Evolutionary conservation across 148 eudicot genomes (phyloP).

Genomic region (Heliosperma pusillum): DNA sequence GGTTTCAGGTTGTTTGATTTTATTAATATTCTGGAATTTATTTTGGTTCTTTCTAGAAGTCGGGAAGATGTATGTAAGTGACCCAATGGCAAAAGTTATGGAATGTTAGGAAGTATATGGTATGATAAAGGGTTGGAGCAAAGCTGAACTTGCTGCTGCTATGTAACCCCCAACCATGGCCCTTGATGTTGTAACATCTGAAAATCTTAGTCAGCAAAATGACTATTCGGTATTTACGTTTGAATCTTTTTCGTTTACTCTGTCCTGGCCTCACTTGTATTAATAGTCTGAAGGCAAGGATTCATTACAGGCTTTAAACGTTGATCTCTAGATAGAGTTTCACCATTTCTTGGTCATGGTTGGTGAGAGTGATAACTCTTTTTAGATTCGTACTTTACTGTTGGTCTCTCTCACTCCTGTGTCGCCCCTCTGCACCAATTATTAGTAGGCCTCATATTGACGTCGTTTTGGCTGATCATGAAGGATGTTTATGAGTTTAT

Average conservation of each 20-base stretch:
- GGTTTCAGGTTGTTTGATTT: conserved; percentile 90
- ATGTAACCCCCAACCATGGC: neutral
- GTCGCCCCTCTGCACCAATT: neutral
- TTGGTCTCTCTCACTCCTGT: neutral
- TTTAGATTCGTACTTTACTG: neutral
- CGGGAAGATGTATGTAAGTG: conserved; percentile 5
- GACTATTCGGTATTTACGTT: neutral
- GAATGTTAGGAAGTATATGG: neutral
- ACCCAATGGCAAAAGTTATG: neutral
- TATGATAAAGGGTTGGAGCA: neutral
- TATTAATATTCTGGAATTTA: conserved; percentile 17
- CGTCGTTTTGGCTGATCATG: too few species aligned
- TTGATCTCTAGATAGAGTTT: neutral
- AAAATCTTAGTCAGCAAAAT: neutral
- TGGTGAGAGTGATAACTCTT: too few species aligned
- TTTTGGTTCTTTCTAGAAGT: conserved; percentile 20
- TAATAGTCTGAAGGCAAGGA: neutral
- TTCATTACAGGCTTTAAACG: neutral
- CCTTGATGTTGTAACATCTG: neutral
- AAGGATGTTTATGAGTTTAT: too few species aligned
- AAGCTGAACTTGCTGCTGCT: neutral
- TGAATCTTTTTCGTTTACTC: neutral
- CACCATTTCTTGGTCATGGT: neutral
- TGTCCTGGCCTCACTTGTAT: neutral
- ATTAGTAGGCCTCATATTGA: too few species aligned